Evolutionary conservation across 768 basidiomycete genomes (phyloP), one percentile per base, ranked within the genome.

Genomic region (Mycena amicta): DNA sequence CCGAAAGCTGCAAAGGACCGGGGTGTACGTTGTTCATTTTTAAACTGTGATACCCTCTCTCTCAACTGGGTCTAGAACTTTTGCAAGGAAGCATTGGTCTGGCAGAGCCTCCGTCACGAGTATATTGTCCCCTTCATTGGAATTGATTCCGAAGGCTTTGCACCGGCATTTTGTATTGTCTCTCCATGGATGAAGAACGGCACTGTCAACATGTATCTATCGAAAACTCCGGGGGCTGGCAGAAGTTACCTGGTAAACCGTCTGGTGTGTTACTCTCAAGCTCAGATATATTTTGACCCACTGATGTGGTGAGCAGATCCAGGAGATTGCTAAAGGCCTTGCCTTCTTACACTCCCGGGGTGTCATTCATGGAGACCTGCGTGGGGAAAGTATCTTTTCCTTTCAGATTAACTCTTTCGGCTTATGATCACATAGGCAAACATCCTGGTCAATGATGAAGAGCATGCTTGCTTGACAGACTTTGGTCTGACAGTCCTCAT

Each of bases 151-250:
- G 62, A 64, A 23, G 40, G 56, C 4, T 69, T 68, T 53, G 31
- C 54, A 4, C 63, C 67, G 0, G 50, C 46, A 2, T 52, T 65
- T 22, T 66, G 66, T 49, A 45, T 70, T 40, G 63, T 70, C 26
- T 69, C 68, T 27, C 69, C 68, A 1, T 70, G 67, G 65, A 69
- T 70, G 69, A 52, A 63, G n/a, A 66, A 67, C 49, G 64, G 66
- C 4, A 62, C 56, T 22, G 53, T 67, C 15, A 57, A 51, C 16
- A 13, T 27, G 2, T 65, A 51, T 50, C 31, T 65, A 12, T 37
- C 56, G 27, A 23, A 23, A 45, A 37, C 37, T n/a, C n/a, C n/a
- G n/a, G n/a, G n/a, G n/a, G 29, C 39, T 30, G n/a, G n/a, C n/a
- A 52, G 50, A 22, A 49, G 8, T 27, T 20, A 28, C n/a, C 22